Evolutionary conservation across 148 eudicot species (phyloP).

Genomic region (Chenopodium suecicum): DNA sequence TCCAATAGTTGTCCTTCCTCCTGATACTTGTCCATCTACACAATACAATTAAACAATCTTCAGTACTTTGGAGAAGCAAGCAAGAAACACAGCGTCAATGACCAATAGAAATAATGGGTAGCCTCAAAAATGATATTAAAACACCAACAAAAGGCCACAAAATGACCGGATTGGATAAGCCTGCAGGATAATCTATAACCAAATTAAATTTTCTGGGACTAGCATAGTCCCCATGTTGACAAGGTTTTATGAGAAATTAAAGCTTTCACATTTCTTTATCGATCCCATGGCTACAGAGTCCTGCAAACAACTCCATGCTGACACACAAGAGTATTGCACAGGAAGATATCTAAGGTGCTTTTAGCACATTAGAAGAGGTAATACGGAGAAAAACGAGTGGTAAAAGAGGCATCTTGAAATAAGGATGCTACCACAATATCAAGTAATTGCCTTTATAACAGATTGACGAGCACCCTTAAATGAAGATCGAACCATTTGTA

Average conservation of each 20-base stretch:
- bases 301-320: not conserved
- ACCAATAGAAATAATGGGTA: not conserved
- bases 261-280: not conserved
- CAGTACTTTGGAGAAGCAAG: conserved; percentile 1
- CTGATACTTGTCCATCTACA: conserved; percentile 94
- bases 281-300: not conserved
- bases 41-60: conserved; percentile 13
- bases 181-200: not conserved
- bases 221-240: not conserved
- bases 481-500: not conserved
- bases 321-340: not conserved
- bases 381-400: not conserved
- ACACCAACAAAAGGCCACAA: not conserved
- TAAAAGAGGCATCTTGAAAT: not conserved
- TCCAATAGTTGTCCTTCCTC: conserved; percentile 88
- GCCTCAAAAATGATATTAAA: not conserved
- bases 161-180: not conserved
- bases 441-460: not conserved
- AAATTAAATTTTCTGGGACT: not conserved
- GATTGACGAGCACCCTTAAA: not conserved
- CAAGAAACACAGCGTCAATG: conserved; percentile 5
- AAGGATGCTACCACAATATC: not conserved
- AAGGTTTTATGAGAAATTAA: not conserved
- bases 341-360: not conserved
- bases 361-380: not conserved